Evolutionary conservation across 495 filamentous ascomycete genomes (phyloP), one percentile per base, ranked within the genome.

Genomic region (Alectoria sarmentosa): DNA sequence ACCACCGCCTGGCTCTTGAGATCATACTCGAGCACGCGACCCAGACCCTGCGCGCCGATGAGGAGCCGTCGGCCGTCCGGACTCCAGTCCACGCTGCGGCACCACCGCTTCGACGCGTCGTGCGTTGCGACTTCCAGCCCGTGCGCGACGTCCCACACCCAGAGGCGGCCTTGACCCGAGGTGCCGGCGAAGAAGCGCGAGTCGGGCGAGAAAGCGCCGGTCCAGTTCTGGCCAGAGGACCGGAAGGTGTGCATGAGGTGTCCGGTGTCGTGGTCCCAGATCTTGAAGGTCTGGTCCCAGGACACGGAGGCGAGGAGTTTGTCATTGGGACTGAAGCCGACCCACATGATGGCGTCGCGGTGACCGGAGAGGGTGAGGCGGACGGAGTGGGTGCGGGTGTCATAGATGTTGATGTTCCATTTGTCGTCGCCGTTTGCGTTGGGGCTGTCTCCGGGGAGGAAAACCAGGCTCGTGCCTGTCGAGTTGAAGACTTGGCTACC

Each of bases 291-390:
- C 17, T 69, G 57, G 42, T 78, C 76, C 73, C 70, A 76, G 19
- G 70, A 65, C 23, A 72, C 71, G 19, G 67, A 74, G 19, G 67
- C 74, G 57, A 75, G 72, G 62, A 68, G 38, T 23, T 60, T 64
- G 41, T 70, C 65, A 63, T 76, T 64, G n/a, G 70, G 67, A 58
- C 61, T 70, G 55, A 72, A 74, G 46, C 66, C 69, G 3, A 68
- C 61, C 73, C 71, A 74, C 68, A 72, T 72, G 36, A 76, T 70
- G 0, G 64, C 62, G 66, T 78, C 73, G 11, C 67, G 71, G 63
- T 78, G 76, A 57, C 72, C 75, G 6, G 21, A 21, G 21, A 76
- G 71, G 0, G 65, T 60, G 21, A 71, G 62, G 10, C 28, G 36
- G 10, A 71, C 21, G 59, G 57, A 60, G n/a, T 61, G 21, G 13